A percentile compares a stretch with the other conserved stretches of the same genome.
phyloP scores from a whole-genome alignment of 2,329 filamentous ascomycete species.

The Zasmidium cellare region DNA sequence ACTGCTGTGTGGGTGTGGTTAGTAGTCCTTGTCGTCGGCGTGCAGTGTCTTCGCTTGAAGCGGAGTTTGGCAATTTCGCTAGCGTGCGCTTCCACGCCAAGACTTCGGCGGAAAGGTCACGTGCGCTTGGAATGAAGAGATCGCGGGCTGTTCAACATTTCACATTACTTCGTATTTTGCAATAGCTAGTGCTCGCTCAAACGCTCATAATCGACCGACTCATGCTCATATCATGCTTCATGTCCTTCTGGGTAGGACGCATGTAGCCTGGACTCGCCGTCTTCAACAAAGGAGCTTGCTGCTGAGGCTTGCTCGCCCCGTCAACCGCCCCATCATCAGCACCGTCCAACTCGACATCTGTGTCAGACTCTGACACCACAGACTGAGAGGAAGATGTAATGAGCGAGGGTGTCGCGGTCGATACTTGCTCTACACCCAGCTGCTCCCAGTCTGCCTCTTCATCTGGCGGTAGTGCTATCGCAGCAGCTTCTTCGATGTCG shows the following conservation, averaged over 20 bases:
- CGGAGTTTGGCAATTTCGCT: neutral
- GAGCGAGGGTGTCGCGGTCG: slow-evolving; percentile 17
- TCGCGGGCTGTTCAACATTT: neutral
- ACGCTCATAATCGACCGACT: slow-evolving; percentile 17
- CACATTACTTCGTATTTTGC: neutral
- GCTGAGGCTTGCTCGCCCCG: slow-evolving; percentile 6
- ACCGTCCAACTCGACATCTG: slow-evolving; percentile 8
- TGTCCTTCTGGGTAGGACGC: slow-evolving; percentile 6
- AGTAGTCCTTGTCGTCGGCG: slow-evolving; percentile 6
- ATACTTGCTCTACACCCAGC: slow-evolving; percentile 5
- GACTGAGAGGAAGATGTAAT: slow-evolving; percentile 20
- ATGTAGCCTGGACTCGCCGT: slow-evolving; percentile 8
- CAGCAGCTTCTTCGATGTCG: slow-evolving; percentile 12
- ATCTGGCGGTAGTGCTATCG: slow-evolving; percentile 20
- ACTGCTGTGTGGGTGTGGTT: slow-evolving; percentile 20
- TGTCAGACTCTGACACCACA: slow-evolving; percentile 19
- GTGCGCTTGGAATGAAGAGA: no score
- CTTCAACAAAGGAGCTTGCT: slow-evolving; percentile 33
- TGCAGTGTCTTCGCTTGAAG: neutral
- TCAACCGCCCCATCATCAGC: neutral
- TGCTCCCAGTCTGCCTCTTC: slow-evolving; percentile 19
- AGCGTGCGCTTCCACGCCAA: neutral
- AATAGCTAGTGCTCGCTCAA: slow-evolving; percentile 3
- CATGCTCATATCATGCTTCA: slow-evolving; percentile 13
- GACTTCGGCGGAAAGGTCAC: no score